Conservation (phyloP, 2,329 filamentous ascomycete species). For the Endocalyx cinctus region DNA sequence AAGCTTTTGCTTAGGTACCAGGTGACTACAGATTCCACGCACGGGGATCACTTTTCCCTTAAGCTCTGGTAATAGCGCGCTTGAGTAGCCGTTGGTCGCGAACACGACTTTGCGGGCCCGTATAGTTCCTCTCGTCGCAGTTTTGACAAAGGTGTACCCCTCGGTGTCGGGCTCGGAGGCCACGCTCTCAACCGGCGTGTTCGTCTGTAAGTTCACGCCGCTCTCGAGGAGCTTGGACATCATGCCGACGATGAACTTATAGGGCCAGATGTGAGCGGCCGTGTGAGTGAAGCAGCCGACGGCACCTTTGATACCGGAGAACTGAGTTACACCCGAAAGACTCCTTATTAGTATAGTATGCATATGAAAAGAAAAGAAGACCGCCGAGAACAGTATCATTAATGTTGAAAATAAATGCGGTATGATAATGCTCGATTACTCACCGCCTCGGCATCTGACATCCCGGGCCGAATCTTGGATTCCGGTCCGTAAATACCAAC, state of each 20-base stretch:
- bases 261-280: slow-evolving; percentile 12
- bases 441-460: too few species aligned
- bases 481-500: too few species aligned
- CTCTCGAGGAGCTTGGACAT: slow-evolving; percentile 4
- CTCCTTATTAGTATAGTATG: too few species aligned
- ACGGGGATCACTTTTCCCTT: slow-evolving; percentile 26
- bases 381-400: too few species aligned
- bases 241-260: slow-evolving; percentile 13
- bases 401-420: too few species aligned
- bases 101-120: slow-evolving; percentile 38
- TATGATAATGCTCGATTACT: too few species aligned
- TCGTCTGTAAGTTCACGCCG: slow-evolving; percentile 15
- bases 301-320: slow-evolving; percentile 26
- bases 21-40: slow-evolving; percentile 23
- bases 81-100: slow-evolving; percentile 31
- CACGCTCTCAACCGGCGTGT: slow-evolving; percentile 14
- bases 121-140: slow-evolving; percentile 51
- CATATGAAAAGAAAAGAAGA: too few species aligned
- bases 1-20: slow-evolving; percentile 2
- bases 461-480: too few species aligned
- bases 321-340: slow-evolving; percentile 9
- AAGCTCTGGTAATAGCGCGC: slow-evolving; percentile 26
- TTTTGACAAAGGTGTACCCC: slow-evolving; percentile 36
- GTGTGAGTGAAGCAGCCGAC: slow-evolving; percentile 22
- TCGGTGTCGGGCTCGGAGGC: slow-evolving; percentile 7